Evolutionary conservation across 2,329 filamentous ascomycete genomes (phyloP).

Genomic region (Lachnellula suecica): DNA sequence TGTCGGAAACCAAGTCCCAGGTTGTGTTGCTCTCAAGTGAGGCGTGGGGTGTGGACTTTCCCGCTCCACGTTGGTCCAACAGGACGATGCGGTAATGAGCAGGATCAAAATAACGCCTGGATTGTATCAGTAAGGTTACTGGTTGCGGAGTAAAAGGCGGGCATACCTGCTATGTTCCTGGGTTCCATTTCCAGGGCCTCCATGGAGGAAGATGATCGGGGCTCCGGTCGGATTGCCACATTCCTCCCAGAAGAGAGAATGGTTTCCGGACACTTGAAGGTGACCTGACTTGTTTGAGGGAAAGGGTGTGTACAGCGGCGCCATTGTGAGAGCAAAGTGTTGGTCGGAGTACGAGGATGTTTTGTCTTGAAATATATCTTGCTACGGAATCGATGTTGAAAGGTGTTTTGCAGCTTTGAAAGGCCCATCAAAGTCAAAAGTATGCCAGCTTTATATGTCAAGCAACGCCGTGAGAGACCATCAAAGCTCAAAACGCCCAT

Average conservation of each 20-base stretch:
- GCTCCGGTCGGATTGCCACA: neutral
- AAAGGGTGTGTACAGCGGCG: conserved; percentile 17
- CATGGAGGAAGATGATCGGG: neutral
- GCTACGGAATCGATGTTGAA: too few relatives aligned
- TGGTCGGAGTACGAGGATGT: too few relatives aligned
- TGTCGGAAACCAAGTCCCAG: conserved; percentile 42
- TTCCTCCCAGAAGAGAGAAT: conserved; percentile 1
- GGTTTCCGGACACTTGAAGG: neutral
- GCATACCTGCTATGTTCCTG: neutral
- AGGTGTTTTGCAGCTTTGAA: too few relatives aligned
- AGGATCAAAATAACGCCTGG: too few relatives aligned
- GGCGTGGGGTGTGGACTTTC: conserved; percentile 42
- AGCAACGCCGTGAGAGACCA: too few relatives aligned
- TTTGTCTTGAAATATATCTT: too few relatives aligned
- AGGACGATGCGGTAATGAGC: conserved; percentile 43
- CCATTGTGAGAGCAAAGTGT: too few relatives aligned
- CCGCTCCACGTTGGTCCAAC: conserved; percentile 48
- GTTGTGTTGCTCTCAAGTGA: conserved; percentile 44
- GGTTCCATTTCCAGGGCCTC: neutral
- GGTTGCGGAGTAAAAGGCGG: too few relatives aligned
- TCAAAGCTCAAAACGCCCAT: too few relatives aligned
- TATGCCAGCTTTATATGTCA: too few relatives aligned
- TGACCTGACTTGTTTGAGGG: conserved; percentile 1
- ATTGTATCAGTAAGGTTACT: too few relatives aligned
- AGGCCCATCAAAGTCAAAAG: too few relatives aligned